Base-by-base conservation (phyloP, 2,329 filamentous ascomycete genomes). In the Fusarium sp. region DNA sequence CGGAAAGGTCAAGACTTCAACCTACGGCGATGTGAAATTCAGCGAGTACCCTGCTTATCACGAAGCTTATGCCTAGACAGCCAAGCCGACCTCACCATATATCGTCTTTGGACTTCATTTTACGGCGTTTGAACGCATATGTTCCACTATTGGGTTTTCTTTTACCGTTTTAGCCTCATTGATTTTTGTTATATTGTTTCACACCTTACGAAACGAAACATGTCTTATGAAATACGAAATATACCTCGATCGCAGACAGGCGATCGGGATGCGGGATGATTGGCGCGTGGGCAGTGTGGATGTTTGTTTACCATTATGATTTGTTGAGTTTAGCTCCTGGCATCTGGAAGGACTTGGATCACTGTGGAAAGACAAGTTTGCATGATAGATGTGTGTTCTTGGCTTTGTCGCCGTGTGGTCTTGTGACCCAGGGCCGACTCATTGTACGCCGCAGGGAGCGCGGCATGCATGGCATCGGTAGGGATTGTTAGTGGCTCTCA, bases 1-100 rank as follows among this genome's bases (percentile, higher is more conserved):
- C 58, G 25, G 23, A 21, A 80, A 78, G 64, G 74, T 79, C 37
- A 80, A 77, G 74, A 77, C 72, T 11, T 74, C 77, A 6, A 78
- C 74, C 29, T 54, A 65, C 14, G 72, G 73, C 3, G 76, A 80
- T 36, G 71, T 79, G n/a, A 66, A 71, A 29, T 81, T 76, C 66
- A 76, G 71, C 68, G 67, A 50, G 48, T 71, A 77, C 56, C 63
- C 70, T 25, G 63, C 71, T 23, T 72, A 72, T 35, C 73, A 67
- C 20, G 74, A 76, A 25, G 62, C 69, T 9, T 74, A 63, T 43
- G 62, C 58, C 35, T 69, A 49, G 51, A 31, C 49, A 53, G 20
- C 41, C 11, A 23, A 46, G 42, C 15, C 27, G 23, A 27, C 21
- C 18, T 27, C 31, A 25, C 10, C n/a, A 52, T 47, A 52, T 23